Evolutionary conservation across 31 red algal species (phyloP).

Genomic region (Porphyra umbilicalis): DNA sequence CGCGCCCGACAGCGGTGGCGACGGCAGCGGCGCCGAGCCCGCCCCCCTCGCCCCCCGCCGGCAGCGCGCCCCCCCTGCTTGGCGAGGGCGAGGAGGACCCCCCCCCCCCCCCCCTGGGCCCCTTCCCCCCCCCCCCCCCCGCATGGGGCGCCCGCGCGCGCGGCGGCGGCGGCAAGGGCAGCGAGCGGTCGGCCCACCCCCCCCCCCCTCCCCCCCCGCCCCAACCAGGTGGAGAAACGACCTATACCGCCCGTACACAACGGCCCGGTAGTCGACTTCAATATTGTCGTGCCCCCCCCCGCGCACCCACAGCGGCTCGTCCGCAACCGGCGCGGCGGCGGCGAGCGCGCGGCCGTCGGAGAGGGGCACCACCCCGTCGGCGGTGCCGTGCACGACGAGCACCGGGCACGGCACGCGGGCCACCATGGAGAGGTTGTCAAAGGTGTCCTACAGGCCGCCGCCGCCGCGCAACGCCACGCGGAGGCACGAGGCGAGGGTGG

Average conservation of each 20-base stretch:
- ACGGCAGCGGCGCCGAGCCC: no score
- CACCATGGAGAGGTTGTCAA: constrained; percentile 45
- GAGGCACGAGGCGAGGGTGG: constrained; percentile 61
- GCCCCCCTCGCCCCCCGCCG: no score
- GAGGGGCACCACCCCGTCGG: constrained; percentile 75
- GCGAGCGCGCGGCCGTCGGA: constrained; percentile 53
- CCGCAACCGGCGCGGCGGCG: constrained; percentile 39
- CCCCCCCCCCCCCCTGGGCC: no score
- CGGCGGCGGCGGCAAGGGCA: no score
- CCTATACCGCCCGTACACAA: constrained; percentile 38
- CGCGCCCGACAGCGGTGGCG: no score
- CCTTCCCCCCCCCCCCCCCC: no score
- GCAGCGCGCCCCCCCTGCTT: no score
- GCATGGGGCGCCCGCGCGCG: no score
- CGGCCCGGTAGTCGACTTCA: constrained; percentile 40
- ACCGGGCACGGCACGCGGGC: constrained; percentile 50
- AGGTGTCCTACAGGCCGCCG: constrained; percentile 49
- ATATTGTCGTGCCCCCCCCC: constrained; percentile 71
- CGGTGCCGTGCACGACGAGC: constrained; percentile 78
- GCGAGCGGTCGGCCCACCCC: no score
- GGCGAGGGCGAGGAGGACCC: no score
- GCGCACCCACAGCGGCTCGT: constrained; percentile 58
- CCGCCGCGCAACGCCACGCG: constrained; percentile 42
- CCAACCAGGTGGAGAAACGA: constrained; percentile 23
- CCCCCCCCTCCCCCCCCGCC: not conserved